phyloP scores from a whole-genome alignment of 331 rosid genomes.

The Quercus lobata region DNA sequence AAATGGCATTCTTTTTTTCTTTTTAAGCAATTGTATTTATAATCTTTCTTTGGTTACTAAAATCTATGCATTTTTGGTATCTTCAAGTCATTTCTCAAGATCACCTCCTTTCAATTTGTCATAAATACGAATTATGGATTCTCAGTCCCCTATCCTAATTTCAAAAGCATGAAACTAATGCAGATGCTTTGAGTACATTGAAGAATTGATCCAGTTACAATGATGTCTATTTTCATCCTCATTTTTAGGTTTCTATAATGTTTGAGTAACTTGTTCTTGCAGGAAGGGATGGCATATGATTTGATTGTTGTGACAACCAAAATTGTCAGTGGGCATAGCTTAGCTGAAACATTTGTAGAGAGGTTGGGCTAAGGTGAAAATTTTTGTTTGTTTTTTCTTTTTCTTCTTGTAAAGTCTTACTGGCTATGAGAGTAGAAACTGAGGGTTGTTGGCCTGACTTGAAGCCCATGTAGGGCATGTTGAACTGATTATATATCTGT shows the following conservation, averaged over 20 bases:
- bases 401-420: not conserved
- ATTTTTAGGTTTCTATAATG: slow-evolving; percentile 12
- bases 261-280: slow-evolving; percentile 28
- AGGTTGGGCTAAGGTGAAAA: slow-evolving; percentile 53
- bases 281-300: slow-evolving; percentile 98
- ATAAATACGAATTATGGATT: slow-evolving; percentile 9
- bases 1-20: not conserved
- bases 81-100: not conserved
- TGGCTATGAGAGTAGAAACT: not conserved
- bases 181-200: slow-evolving; percentile 95
- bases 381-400: not conserved
- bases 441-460: too few relatives aligned
- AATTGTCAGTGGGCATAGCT: slow-evolving; percentile 59
- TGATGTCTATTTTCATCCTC: not conserved
- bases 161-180: slow-evolving; percentile 27
- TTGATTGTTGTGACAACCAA: slow-evolving; percentile 81
- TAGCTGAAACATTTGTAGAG: slow-evolving; percentile 70
- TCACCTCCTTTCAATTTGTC: slow-evolving; percentile 5
- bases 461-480: not conserved
- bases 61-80: not conserved
- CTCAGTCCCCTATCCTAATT: not conserved
- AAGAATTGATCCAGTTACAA: slow-evolving; percentile 68
- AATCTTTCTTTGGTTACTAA: not conserved
- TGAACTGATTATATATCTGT: not conserved
- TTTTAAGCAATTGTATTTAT: not conserved